Evolutionary conservation across 768 basidiomycete genomes (phyloP), one percentile per base, ranked within the genome.

Genomic region (Psilocybe azurescens): DNA sequence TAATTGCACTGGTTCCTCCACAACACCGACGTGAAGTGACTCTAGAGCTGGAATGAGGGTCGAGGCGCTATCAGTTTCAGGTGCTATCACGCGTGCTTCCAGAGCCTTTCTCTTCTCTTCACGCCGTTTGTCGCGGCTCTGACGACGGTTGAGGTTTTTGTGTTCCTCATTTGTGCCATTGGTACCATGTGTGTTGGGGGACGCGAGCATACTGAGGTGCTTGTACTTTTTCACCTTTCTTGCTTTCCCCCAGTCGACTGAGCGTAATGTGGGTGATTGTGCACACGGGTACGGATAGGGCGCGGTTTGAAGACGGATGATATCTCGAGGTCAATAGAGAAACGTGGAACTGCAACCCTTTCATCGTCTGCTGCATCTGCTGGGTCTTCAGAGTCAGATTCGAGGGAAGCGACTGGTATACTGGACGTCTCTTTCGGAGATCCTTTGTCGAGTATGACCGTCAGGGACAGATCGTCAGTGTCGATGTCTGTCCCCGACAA

Each of bases 301-400:
- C 88, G 84, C 1, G 90, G 90, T 67, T 92, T 91, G 77, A 85
- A 91, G 9, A 93, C 91, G 2, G 86, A 81, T 2, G 83, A 76
- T 52, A 92, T 90, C 68, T 89, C 88, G 59, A 93, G 81, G 69
- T 86, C 85, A 56, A 88, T 73, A 16, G 79, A 71, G 60, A 81
- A 75, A 3, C 70, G 65, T 13, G 64, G 66, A 28, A 54, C 59
- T 32, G 73, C 69, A 18, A 68, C 59, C 53, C 30, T 58, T 33
- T 75, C 75, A 60, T 63, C 71, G 62, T 74, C 72, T 63, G 76
- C 61, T 59, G 61, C 70, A 2, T 75, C 72, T 52, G 75, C 67
- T 13, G 73, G 60, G 13, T 76, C 71, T 16, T 72, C 76, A 0
- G 66, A 65, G n/a, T 83, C 83, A 8, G 74, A 63, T 68, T 87